Conservation (phyloP, 192 early-diverging fungal species). For the Backusella australiensis region DNA sequence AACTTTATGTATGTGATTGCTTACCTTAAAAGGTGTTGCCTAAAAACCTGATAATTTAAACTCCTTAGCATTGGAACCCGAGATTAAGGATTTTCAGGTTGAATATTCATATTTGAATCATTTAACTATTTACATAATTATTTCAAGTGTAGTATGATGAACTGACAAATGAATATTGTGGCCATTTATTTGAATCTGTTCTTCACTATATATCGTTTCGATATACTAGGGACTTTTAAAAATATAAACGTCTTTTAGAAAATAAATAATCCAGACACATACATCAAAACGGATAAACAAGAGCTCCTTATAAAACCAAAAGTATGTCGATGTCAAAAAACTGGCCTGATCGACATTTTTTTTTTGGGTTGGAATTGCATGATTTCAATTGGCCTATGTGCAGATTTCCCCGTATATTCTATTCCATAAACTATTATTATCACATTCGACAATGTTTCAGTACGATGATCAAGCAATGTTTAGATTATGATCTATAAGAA, state of each 20-base stretch:
- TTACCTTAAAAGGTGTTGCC: neutral
- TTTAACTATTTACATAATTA: neutral
- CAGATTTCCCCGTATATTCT: neutral
- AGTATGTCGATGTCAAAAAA: neutral
- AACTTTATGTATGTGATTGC: neutral
- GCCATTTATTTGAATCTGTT: neutral
- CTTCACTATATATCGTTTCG: neutral
- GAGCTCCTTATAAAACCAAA: neutral
- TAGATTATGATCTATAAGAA: neutral
- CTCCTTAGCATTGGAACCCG: neutral
- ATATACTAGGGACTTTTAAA: neutral
- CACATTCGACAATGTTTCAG: neutral
- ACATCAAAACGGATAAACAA: neutral
- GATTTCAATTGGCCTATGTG: neutral
- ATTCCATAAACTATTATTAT: neutral
- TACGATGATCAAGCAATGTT: no score
- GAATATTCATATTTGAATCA: neutral
- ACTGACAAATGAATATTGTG: neutral
- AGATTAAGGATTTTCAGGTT: neutral
- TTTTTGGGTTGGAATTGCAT: neutral
- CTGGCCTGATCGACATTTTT: neutral
- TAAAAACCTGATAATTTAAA: neutral
- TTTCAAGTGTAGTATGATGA: neutral
- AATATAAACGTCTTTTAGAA: neutral
- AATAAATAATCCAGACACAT: neutral